Conservation (phyloP, 139 green algal species). For the Marvania coccoides region DNA sequence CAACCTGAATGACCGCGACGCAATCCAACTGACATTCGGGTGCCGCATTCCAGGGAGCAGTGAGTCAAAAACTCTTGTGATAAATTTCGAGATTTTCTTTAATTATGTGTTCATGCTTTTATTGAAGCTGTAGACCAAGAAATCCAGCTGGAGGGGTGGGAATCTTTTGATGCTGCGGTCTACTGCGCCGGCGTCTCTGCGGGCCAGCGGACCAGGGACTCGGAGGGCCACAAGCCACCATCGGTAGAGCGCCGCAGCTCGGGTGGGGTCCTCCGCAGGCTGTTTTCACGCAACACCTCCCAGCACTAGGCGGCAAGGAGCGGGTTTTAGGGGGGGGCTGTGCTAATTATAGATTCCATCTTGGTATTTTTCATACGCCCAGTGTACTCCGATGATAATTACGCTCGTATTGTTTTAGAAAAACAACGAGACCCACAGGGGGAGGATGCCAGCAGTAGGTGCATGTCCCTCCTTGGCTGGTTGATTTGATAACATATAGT, state of each 20-base stretch:
- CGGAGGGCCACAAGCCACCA: not conserved
- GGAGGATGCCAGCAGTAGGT: no score
- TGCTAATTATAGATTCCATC: no score
- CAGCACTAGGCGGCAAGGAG: no score
- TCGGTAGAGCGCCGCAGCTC: not conserved
- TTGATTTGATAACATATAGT: no score
- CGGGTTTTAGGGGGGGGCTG: no score
- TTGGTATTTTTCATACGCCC: no score
- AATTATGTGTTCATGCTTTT: not conserved
- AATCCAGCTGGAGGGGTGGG: slow-evolving; percentile 19
- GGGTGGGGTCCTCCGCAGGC: not conserved
- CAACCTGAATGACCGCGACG: slow-evolving; percentile 5
- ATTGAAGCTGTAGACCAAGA: slow-evolving; percentile 9
- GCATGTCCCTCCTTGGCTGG: no score
- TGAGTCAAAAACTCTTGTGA: not conserved
- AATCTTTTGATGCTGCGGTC: slow-evolving; percentile 30
- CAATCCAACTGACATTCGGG: slow-evolving; percentile 27
- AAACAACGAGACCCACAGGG: no score
- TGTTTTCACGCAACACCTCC: slow-evolving; percentile 1
- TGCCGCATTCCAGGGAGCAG: slow-evolving; percentile 16
- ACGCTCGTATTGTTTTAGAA: no score
- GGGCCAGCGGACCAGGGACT: not conserved
- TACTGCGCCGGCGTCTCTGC: slow-evolving; percentile 22
- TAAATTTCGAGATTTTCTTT: not conserved
- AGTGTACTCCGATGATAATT: no score